Percentiles rank a stretch among this genome's conserved stretches.
These are phyloP conservation scores for Moricandia moricandioides DNA, from an alignment of 345 rosid species.

Conservation along the genomic window DNA sequence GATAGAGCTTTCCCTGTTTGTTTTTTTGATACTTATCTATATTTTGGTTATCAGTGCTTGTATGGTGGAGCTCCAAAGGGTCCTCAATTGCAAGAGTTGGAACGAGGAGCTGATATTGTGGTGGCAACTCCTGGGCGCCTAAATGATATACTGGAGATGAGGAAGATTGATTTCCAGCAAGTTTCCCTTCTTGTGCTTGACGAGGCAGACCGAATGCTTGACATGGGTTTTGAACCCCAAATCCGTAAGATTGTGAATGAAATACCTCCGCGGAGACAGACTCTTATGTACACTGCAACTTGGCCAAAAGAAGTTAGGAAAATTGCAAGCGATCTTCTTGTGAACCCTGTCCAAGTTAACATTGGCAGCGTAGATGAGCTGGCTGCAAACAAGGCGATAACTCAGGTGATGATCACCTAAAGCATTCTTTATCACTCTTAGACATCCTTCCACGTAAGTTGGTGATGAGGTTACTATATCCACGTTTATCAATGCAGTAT, in stretches of 20 bases:
- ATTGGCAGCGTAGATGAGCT: slow-evolving; percentile 95
- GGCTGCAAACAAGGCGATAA: slow-evolving; percentile 92
- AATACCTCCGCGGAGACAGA: slow-evolving; percentile 84
- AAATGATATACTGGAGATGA: slow-evolving; percentile 91
- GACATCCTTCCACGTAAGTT: slow-evolving; percentile 5
- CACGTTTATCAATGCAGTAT: slow-evolving; percentile 46
- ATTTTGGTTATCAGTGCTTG: slow-evolving; percentile 61
- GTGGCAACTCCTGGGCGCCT: slow-evolving; percentile 99
- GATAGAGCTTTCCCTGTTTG: neutral
- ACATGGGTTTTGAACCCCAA: slow-evolving; percentile 99
- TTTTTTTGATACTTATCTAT: slow-evolving; percentile 7
- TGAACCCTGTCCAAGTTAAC: slow-evolving; percentile 92
- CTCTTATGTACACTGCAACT: slow-evolving; percentile 95
- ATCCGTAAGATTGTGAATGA: slow-evolving; percentile 95
- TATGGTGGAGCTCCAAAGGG: slow-evolving; percentile 98
- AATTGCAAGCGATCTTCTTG: slow-evolving; percentile 86
- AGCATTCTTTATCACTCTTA: neutral
- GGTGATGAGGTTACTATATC: slow-evolving; percentile 9
- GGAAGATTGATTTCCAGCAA: slow-evolving; percentile 73
- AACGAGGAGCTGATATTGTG: slow-evolving; percentile 92
- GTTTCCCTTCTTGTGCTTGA: slow-evolving; percentile 92
- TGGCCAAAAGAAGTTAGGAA: slow-evolving; percentile 99
- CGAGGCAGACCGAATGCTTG: slow-evolving; percentile 98
- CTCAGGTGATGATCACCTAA: slow-evolving; percentile 59
- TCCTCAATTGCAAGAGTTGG: slow-evolving; percentile 77